Base-by-base conservation (phyloP, 352 stramenopile species). In the Phytopythium boreale region DNA sequence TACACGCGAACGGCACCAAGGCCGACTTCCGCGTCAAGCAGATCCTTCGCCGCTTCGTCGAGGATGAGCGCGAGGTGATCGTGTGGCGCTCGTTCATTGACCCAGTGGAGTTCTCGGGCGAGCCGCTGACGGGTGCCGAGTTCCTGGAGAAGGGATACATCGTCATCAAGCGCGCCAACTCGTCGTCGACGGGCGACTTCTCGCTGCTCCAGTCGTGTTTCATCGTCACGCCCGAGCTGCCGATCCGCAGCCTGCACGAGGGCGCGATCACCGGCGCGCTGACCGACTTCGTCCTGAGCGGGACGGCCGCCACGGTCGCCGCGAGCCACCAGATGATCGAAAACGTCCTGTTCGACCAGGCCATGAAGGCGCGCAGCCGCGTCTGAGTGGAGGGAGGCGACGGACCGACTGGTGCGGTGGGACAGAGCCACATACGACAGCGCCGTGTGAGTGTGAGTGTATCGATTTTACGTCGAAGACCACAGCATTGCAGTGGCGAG, bases 141-240 rank as follows among this genome's bases (percentile, higher is more conserved):
- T 88, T 88, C 51, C 66, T 75, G 24, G 79, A 90, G 55, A 77
- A 82, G 43, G 77, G 81, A 0, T 90, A 84, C 56, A 71, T 90
- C 34, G 62, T 87, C 26, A 67, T 87, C 52, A 76, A 76, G 63
- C 29, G 70, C 75, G 12, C 67, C 43, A 15, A 24, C 6, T 50
- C 58, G 17, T 67, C 75, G 12, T 74, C 75, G 47, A 69, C 71
- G 51, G 47, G 62, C 52, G 62, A 63, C 17, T 77, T 69, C 58
- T 67, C 76, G 50, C 66, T 88, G 22, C 29, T 90, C 49, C 78
- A 87, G 62, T 78, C 78, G 60, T 82, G 76, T 59, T 82, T 81
- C 60, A 71, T 89, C 37, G 82, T 86, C 51, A 86, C 76, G 9
- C 80, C 80, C 26, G 67, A 72, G 46, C 67, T 88, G 39, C 63